Conservation (phyloP, 108 stramenopile species). For the Nitzschia putrida region DNA sequence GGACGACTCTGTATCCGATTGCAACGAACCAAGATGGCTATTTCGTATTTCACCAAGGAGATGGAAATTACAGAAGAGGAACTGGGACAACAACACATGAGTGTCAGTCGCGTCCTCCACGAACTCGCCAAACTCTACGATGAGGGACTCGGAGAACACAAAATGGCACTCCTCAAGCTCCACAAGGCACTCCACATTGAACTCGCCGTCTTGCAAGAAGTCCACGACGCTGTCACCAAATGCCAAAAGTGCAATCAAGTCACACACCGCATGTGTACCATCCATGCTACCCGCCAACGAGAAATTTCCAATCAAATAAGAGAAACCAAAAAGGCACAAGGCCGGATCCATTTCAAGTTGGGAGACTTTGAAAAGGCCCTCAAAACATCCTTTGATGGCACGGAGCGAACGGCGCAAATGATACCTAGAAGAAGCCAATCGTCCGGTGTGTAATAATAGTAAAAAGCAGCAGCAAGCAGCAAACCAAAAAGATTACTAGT, state of each 20-base stretch:
- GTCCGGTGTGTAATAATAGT: neutral
- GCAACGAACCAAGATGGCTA: constrained; percentile 20
- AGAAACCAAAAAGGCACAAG: constrained; percentile 37
- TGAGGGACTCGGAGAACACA: constrained; percentile 31
- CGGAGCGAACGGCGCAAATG: neutral
- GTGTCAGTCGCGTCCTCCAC: constrained; percentile 33
- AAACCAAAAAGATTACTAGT: too few relatives aligned
- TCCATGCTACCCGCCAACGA: constrained; percentile 19
- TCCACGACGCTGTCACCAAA: neutral
- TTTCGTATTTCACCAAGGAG: constrained; percentile 37
- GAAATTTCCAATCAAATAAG: constrained; percentile 31
- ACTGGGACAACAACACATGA: constrained; percentile 31
- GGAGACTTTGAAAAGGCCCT: constrained; percentile 44
- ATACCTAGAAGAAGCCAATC: neutral
- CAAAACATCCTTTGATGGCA: constrained; percentile 28
- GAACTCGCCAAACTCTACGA: constrained; percentile 39
- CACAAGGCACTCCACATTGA: constrained; percentile 41
- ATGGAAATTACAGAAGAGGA: constrained; percentile 33
- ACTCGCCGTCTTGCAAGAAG: constrained; percentile 31
- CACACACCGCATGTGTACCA: constrained; percentile 26
- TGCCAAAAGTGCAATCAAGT: constrained; percentile 29
- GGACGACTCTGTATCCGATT: constrained; percentile 32
- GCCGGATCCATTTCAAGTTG: constrained; percentile 42
- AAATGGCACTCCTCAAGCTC: constrained; percentile 28
- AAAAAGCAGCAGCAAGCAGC: too few relatives aligned